Base-by-base conservation (phyloP, 345 rosid species). In the Salix udensis region DNA sequence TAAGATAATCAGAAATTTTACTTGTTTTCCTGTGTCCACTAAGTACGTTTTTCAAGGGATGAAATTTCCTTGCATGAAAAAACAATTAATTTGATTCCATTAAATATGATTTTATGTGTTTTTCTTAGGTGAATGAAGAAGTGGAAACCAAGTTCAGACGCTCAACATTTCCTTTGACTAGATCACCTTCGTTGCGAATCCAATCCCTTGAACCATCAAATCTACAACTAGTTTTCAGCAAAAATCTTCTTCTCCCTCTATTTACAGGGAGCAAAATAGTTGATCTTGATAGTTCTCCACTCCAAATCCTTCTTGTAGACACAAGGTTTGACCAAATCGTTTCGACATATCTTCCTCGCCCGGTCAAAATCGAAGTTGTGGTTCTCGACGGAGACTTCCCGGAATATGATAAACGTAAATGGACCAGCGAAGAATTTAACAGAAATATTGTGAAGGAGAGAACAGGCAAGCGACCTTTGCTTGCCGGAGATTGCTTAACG, bases 381-480 rank as follows among this genome's bases (percentile, higher is more conserved):
- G 96, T 89, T 65, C 89, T 93, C 2, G 92, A 93, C 23, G 98
- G 98, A 13, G 96, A 95, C 73, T 95, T 93, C 74, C 87, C 92
- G 21, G 34, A 85, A 0, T 78, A 78, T 1, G 84, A 84, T 39
- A 46, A 79, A 1, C 79, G 77, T 40, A 77, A 46, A 37, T 95
- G 98, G 98, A 93, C 80, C 0, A 84, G 81, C 23, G 87, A 89
- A 44, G 97, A 89, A 28, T 95, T 91, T 44, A 89, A 89, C 2
- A 74, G 74, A 42, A 86, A 80, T 23, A 84, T 95, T 2, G 83
- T 90, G 58, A 93, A 79, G 84, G 96, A 93, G 86, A 89, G 98
- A 72, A 70, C 81, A 0, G 98, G 98, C 7, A 93, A 88, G 77
- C 79, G 98, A n/a, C 98, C 98, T 16, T 83, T 95, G 80, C 91